These are phyloP conservation scores for Musa beccarii DNA, from an alignment of 176 grass and related monocot genomes.

Conservation along the genomic window DNA sequence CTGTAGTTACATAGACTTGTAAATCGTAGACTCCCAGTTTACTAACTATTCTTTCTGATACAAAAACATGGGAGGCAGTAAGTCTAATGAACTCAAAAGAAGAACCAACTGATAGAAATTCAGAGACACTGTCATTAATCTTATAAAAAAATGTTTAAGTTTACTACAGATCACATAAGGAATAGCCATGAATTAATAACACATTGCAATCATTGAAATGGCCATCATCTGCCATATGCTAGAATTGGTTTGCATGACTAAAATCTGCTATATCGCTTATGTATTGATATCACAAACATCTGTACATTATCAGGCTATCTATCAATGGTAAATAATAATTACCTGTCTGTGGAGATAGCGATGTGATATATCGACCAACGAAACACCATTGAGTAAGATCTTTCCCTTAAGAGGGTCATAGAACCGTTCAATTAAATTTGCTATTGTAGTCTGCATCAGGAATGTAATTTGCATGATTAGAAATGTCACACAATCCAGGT, in stretches of 20 bases:
- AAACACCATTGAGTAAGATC: conserved; percentile 74
- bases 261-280: background rate
- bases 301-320: background rate
- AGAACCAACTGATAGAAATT: background rate
- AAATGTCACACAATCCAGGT: background rate
- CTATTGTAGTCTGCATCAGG: conserved; percentile 81
- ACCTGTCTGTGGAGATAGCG: conserved; percentile 86
- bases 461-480: conserved; percentile 11
- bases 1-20: no score
- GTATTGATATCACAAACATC: background rate
- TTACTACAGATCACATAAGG: background rate
- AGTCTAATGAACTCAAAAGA: background rate
- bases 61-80: no score
- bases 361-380: conserved; percentile 74
- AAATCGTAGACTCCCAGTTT: no score
- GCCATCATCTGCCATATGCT: background rate
- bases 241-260: background rate
- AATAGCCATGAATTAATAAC: no score
- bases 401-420: conserved; percentile 92
- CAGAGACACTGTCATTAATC: background rate
- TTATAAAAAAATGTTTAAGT: background rate
- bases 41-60: no score
- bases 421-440: conserved; percentile 96
- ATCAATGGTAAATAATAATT: conserved; percentile 10
- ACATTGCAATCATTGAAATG: background rate